These are phyloP conservation scores for Raddia distichophylla DNA, from an alignment of 176 grass and related monocot genomes.

Conservation along the genomic window DNA sequence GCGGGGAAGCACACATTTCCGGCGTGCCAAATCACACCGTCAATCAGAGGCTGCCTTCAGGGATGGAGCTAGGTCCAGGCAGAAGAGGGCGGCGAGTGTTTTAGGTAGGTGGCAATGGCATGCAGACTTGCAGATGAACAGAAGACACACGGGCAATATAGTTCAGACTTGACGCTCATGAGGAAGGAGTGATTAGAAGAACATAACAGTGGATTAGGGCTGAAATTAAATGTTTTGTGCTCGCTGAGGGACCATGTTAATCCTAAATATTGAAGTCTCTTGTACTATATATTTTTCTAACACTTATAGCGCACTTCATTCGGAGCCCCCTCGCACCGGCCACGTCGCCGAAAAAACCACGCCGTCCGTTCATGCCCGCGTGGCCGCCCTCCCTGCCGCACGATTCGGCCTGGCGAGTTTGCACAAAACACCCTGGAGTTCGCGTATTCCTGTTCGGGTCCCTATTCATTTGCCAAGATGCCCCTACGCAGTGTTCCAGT, in stretches of 20 bases:
- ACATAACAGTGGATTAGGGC: background rate
- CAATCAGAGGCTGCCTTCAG: background rate
- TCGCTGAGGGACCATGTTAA: no score
- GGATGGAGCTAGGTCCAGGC: background rate
- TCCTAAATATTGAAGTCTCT: background rate
- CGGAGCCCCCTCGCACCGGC: no score
- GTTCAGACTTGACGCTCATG: background rate
- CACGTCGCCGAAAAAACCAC: no score
- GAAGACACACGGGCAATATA: background rate
- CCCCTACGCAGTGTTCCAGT: no score
- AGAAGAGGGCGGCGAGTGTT: background rate
- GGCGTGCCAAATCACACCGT: constrained; percentile 8
- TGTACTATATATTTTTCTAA: background rate
- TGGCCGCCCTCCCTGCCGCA: no score
- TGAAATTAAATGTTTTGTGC: background rate
- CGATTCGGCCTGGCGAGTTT: no score
- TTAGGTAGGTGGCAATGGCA: background rate
- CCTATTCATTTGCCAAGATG: no score
- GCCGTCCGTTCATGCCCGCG: no score
- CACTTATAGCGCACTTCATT: no score
- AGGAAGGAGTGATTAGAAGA: background rate
- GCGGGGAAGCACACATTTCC: background rate
- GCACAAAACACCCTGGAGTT: no score
- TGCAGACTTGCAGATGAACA: background rate
- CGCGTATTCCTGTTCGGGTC: no score